phyloP scores from a whole-genome alignment of 345 rosid genomes.

The Arabidopsis arenosa region DNA sequence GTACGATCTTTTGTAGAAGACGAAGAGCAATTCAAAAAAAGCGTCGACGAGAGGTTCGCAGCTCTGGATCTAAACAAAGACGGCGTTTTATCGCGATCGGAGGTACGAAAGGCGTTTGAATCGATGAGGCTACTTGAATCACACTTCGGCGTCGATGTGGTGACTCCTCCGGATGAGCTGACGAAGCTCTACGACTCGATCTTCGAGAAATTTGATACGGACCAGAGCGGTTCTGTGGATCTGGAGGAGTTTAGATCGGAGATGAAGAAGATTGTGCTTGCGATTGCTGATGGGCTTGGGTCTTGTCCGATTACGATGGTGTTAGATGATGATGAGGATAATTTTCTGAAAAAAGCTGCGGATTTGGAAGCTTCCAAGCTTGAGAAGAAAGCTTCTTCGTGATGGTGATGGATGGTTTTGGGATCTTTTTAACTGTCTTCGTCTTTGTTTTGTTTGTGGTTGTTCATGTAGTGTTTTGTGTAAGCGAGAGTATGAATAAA shows the following conservation, averaged over 20 bases:
- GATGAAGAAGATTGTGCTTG: slow-evolving; percentile 73
- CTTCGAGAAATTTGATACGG: slow-evolving; percentile 68
- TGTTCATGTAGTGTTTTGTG: background rate
- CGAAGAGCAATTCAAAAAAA: slow-evolving; percentile 60
- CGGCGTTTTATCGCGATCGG: slow-evolving; percentile 69
- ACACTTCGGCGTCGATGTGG: slow-evolving; percentile 69
- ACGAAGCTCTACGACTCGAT: slow-evolving; percentile 66
- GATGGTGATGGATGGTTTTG: background rate
- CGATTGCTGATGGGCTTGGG: slow-evolving; percentile 78
- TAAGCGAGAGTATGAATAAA: background rate
- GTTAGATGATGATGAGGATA: slow-evolving; percentile 58
- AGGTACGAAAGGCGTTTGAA: slow-evolving; percentile 74
- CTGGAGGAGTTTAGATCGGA: slow-evolving; percentile 64
- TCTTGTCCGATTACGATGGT: slow-evolving; percentile 73
- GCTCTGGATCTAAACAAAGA: slow-evolving; percentile 65
- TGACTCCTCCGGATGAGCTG: slow-evolving; percentile 57
- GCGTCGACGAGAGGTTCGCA: slow-evolving; percentile 53
- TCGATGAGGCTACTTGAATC: slow-evolving; percentile 62
- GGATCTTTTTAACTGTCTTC: background rate
- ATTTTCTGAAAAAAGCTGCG: slow-evolving; percentile 68
- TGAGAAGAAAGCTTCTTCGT: slow-evolving; percentile 9
- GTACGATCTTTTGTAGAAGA: slow-evolving; percentile 59
- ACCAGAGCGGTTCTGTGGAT: slow-evolving; percentile 60
- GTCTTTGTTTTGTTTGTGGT: background rate
- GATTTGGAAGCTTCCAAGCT: slow-evolving; percentile 75